Evolutionary conservation across 148 eudicot species (phyloP), one percentile per base, ranked within the genome.

Genomic region (Rhododendron henanense): DNA sequence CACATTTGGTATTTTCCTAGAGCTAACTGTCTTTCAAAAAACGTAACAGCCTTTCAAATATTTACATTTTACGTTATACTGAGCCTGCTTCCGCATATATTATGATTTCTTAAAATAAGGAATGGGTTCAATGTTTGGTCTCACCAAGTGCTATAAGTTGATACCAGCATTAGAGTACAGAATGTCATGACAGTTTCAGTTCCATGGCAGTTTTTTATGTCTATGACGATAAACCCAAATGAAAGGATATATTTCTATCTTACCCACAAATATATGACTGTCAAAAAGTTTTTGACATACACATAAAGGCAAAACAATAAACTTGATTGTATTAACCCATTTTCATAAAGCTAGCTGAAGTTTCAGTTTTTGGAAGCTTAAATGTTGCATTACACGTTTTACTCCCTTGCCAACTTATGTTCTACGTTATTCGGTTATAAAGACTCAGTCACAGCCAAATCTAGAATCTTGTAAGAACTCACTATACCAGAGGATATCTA

Each of bases 1-100:
- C 63, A 74, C 83, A 65, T 89, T 88, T 89, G 98, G 99, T 97
- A 95, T 35, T 80, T 35, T 2, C 33, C 44, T 16, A 50, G 28
- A 79, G 73, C 78, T 81, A n/a, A 18, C 28, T 81, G 21, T 16
- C 18, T 33, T n/a, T 41, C 25, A 7, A 45, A 37, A 47, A 78
- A n/a, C 10, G 33, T 44, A 19, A 37, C 14, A 55, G 45, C 75
- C 23, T 69, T 79, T 84, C 53, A 35, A 35, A 1, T 6, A 65
- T 44, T 82, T 2, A 41, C 25, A 1, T 65, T 65, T 65, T n/a
- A 65, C 71, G 10, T 8, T 50, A 25, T 59, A 59, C 1, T 1
- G 33, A 83, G 45, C 37, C 35, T 45, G 25, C 78, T 65, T 45
- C 35, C 23, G 67, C 44, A 15, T 45, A 23, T 44, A 83, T 25